Percentiles rank a stretch among this genome's conserved stretches.
Evolutionary conservation across 192 early-diverging fungal genomes (phyloP).

Genomic region (Coemansia aciculifera): DNA sequence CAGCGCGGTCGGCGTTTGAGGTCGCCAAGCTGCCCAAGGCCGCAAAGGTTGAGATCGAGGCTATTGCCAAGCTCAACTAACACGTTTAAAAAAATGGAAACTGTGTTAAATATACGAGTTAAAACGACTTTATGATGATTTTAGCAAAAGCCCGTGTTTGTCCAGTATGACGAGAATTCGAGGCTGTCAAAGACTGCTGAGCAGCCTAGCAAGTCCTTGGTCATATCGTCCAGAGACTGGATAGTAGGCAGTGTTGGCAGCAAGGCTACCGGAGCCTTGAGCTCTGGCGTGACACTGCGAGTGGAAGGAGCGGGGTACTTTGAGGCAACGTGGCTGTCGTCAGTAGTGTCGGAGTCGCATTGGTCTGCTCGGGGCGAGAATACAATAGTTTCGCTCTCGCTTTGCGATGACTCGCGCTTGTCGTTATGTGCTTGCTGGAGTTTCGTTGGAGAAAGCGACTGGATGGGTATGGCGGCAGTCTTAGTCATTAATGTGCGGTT

Average conservation of each 20-base stretch:
- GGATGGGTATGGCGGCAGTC: neutral
- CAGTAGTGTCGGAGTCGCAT: neutral
- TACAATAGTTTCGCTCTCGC: conserved; percentile 52
- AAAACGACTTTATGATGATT: neutral
- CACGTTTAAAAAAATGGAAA: neutral
- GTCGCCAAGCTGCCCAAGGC: conserved; percentile 90
- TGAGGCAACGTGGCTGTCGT: neutral
- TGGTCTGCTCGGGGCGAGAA: conserved; percentile 30
- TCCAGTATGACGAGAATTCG: conserved; percentile 35
- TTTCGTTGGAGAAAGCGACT: neutral
- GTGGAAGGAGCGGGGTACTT: neutral
- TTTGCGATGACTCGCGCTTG: conserved; percentile 52
- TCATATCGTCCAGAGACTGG: conserved; percentile 37
- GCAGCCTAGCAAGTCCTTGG: conserved; percentile 33
- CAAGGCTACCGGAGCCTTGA: conserved; percentile 9
- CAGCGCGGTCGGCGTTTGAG: conserved; percentile 80
- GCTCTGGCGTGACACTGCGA: conserved; percentile 9
- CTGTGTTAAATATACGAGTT: neutral
- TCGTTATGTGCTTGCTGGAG: conserved; percentile 13
- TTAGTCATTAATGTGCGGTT: neutral
- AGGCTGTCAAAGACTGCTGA: conserved; percentile 22
- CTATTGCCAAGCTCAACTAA: conserved; percentile 70
- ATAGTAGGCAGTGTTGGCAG: conserved; percentile 32
- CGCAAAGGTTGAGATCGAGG: conserved; percentile 92
- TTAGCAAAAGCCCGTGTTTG: conserved; percentile 1